A percentile compares a stretch with the other conserved stretches of the same genome.
phyloP scores from a whole-genome alignment of 768 basidiomycete genomes.

The Mycena amicta region DNA sequence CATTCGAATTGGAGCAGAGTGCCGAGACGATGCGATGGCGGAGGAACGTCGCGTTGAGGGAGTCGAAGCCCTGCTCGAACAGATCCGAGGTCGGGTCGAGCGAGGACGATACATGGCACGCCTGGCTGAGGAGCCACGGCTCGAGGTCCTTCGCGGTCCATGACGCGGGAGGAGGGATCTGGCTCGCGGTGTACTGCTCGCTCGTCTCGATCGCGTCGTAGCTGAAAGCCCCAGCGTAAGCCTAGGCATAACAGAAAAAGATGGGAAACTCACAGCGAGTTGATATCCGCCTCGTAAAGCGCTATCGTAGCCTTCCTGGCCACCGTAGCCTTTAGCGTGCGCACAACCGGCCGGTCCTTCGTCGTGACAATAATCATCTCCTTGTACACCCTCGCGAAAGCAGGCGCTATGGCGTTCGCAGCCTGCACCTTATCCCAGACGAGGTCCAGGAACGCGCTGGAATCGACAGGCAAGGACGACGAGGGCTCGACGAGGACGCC shows the following conservation, averaged over 20 bases:
- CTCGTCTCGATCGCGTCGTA: conserved; percentile 28
- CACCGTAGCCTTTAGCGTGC: conserved; percentile 50
- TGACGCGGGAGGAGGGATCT: conserved; percentile 19
- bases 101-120: conserved; percentile 14
- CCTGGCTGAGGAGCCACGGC: conserved; percentile 27
- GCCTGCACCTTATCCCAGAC: conserved; percentile 42
- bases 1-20: conserved; percentile 19
- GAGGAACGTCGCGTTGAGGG: conserved; percentile 41
- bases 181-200: conserved; percentile 5
- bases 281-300: conserved; percentile 28
- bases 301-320: conserved; percentile 44
- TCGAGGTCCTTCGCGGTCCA: conserved; percentile 22
- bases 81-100: conserved; percentile 26
- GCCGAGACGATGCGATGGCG: conserved; percentile 41
- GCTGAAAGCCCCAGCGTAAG: conserved; percentile 10
- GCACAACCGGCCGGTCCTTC: conserved; percentile 41
- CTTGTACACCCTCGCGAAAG: conserved; percentile 49
- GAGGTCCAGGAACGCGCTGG: background rate
- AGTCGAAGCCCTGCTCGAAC: conserved; percentile 40
- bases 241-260: background rate
- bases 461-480: conserved; percentile 16
- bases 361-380: conserved; percentile 50
- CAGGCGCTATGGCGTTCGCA: conserved; percentile 43
- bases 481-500: conserved; percentile 25
- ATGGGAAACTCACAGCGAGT: background rate